Percentiles rank a stretch among this genome's conserved stretches.
phyloP scores from a whole-genome alignment of 2,329 filamentous ascomycete genomes.

The Sporothrix phasma region DNA sequence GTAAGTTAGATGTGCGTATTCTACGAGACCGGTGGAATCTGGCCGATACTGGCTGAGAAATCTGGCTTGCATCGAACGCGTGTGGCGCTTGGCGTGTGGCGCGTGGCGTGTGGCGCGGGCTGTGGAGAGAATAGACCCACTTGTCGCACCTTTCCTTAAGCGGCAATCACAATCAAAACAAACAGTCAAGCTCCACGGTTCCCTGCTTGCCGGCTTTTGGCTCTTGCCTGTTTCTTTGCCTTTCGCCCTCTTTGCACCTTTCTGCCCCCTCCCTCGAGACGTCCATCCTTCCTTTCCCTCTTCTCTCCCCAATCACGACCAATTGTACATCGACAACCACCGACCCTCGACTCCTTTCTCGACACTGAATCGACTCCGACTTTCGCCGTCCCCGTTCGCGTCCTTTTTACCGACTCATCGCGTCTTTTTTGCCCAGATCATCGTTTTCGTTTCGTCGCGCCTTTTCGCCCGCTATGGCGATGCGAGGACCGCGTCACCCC shows the following conservation, averaged over 20 bases:
- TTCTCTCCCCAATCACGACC: not conserved
- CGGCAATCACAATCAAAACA: conserved; percentile 21
- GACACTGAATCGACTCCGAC: not conserved
- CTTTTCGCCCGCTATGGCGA: conserved; percentile 27
- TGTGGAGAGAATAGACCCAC: conserved; percentile 4
- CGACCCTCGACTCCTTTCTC: not conserved
- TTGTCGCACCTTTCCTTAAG: conserved; percentile 9
- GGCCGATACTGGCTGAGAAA: no score
- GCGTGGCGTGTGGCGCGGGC: not conserved
- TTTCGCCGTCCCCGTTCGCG: not conserved
- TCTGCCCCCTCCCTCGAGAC: not conserved
- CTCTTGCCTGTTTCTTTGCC: not conserved
- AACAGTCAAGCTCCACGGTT: conserved; percentile 12
- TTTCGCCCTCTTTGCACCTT: not conserved
- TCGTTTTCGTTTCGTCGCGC: conserved; percentile 3
- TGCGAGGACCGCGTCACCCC: conserved; percentile 50
- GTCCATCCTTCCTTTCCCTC: not conserved
- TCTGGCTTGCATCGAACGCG: conserved; percentile 1
- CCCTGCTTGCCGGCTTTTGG: not conserved
- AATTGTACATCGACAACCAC: not conserved
- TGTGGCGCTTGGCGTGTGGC: not conserved
- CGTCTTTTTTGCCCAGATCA: not conserved
- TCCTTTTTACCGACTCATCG: not conserved
- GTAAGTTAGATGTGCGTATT: no score
- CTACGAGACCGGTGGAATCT: no score